A percentile compares a stretch with the other conserved stretches of the same genome.
Conservation (phyloP, 495 filamentous ascomycete genomes). For the Cryomyces minteri region DNA sequence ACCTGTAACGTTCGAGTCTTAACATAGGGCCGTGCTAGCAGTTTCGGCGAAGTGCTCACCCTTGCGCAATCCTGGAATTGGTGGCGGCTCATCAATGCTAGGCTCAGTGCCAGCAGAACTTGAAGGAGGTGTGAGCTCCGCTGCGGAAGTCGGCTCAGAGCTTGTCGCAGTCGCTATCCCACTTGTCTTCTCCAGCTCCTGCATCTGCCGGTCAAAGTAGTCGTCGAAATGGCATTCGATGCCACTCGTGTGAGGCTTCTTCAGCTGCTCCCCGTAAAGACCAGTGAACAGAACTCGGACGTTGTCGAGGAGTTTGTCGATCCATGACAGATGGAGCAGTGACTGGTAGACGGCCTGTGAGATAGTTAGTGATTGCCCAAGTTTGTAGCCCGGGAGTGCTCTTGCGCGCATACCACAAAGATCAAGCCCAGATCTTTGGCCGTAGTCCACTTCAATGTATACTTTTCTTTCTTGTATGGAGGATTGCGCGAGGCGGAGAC, state of each 20-base stretch:
- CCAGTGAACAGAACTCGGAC: constrained; percentile 77
- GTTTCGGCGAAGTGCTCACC: constrained; percentile 1
- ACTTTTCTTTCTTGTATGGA: constrained; percentile 75
- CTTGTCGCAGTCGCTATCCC: constrained; percentile 20
- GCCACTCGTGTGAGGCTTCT: constrained; percentile 56
- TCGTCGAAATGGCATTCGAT: constrained; percentile 69
- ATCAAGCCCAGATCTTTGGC: constrained; percentile 85
- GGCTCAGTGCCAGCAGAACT: constrained; percentile 16
- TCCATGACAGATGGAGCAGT: constrained; percentile 85
- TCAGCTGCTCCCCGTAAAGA: constrained; percentile 74
- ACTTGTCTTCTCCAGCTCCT: constrained; percentile 53
- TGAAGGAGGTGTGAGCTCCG: constrained; percentile 19
- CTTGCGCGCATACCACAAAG: constrained; percentile 55
- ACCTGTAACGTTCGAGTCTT: background rate
- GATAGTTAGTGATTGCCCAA: background rate
- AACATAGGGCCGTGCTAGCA: too few species aligned
- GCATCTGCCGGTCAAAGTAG: constrained; percentile 86
- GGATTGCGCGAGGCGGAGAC: constrained; percentile 40
- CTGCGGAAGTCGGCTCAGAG: constrained; percentile 9
- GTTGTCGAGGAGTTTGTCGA: constrained; percentile 90
- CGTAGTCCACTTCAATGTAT: constrained; percentile 86
- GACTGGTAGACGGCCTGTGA: constrained; percentile 88
- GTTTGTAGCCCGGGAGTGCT: background rate
- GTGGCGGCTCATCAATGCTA: constrained; percentile 27
- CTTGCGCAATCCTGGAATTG: constrained; percentile 36